Evolutionary conservation across 2,329 filamentous ascomycete genomes (phyloP), one percentile per base, ranked within the genome.

Genomic region (Teratosphaeria viscida): DNA sequence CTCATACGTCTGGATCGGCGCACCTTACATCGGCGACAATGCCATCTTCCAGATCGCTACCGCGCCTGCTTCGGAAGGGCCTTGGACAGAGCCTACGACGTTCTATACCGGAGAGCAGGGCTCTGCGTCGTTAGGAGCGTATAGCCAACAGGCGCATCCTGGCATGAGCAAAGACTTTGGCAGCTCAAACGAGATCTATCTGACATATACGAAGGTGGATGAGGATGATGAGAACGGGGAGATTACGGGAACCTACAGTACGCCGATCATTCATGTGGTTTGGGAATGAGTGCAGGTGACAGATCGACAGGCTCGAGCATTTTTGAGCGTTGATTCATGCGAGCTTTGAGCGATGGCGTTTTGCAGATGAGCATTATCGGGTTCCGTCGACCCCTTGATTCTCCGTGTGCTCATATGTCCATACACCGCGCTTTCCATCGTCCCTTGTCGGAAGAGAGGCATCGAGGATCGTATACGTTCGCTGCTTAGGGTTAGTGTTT

Each of bases 1-100:
- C 4, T 64, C 66, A 0, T 71, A 66, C 62, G 63, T 72, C 43
- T 72, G 68, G 70, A 68, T 73, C 43, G 71, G 70, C 1, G 64
- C 68, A 23, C 49, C 37, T 12, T 57, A 57, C 3, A 54, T 63
- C 8, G 57, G 56, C n/a, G 55, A 54, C n/a, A 56, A 57, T 2
- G 65, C 69, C 1, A 62, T 64, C 16, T 70, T 68, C 61, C 68
- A 62, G 43, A 67, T 68, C 57, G 65, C 64, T 26, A 70, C 70
- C 8, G 65, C 71, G 14, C 67, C 68, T 1, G 57, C 63, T 4
- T 67, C 69, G 0, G 66, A 71, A 55, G 71, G 70, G 1, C 70
- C 70, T 2, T 73, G 71, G 70, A 62, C 61, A 11, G 56, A 66
- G 19, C 67, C 69, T 10, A 55, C 57, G 12, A 11, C 54, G 37